Conservation (phyloP, 2,329 filamentous ascomycete genomes). For the Nigrospora sphaerica region DNA sequence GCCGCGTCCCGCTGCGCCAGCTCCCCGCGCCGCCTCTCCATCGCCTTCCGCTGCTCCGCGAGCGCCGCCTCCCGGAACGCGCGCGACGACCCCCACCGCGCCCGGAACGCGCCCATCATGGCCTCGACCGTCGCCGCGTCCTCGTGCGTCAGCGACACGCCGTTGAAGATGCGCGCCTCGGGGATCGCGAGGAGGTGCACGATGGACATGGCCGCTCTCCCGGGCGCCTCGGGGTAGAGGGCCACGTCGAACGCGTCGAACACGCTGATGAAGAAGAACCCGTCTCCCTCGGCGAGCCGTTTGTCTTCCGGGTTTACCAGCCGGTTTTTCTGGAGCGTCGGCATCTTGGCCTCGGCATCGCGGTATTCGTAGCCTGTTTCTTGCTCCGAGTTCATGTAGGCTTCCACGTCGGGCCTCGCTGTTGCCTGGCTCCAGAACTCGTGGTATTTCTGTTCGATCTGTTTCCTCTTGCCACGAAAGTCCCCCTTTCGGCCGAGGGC, state of each 20-base stretch:
- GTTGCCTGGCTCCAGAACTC: constrained; percentile 4
- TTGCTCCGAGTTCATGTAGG: constrained; percentile 4
- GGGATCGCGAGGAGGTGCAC: constrained; percentile 14
- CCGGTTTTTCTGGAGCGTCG: no score
- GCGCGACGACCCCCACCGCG: constrained; percentile 1
- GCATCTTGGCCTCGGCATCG: no score
- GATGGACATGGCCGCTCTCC: constrained; percentile 13
- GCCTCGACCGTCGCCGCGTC: constrained; percentile 9
- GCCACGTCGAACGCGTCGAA: constrained; percentile 9
- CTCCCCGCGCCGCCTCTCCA: not conserved
- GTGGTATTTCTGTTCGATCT: constrained; percentile 6
- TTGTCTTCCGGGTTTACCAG: not conserved
- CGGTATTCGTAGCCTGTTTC: no score
- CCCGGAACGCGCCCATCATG: constrained; percentile 8
- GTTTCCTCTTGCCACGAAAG: constrained; percentile 6
- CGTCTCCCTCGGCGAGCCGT: constrained; percentile 1
- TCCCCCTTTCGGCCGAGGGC: constrained; percentile 1
- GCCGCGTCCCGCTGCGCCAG: not conserved
- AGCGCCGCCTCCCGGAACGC: constrained; percentile 3
- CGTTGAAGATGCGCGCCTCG: constrained; percentile 12
- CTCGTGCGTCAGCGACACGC: constrained; percentile 6
- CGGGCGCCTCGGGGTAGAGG: constrained; percentile 7
- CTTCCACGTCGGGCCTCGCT: constrained; percentile 7
- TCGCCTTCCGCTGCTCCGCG: constrained; percentile 5
- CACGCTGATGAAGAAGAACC: constrained; percentile 10